Evolutionary conservation across 805 yeast genomes (phyloP).

Genomic region (Vanderwaltozyma tropicalis): DNA sequence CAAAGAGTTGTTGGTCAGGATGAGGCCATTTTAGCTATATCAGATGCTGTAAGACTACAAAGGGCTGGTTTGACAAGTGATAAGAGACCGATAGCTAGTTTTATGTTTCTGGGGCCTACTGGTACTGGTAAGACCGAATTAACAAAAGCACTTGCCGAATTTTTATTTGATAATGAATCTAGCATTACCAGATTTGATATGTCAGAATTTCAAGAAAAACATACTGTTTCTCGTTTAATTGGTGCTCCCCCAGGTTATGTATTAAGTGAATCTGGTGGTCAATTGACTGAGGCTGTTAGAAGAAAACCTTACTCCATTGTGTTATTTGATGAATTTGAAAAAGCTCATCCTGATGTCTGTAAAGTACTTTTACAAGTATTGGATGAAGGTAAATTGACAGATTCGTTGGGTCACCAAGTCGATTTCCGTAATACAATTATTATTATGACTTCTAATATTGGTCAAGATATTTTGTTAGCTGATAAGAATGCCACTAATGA

Average conservation of each 20-base stretch:
- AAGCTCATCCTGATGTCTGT: conserved; percentile 93
- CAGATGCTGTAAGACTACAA: conserved; percentile 92
- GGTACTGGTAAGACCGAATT: conserved; percentile 98
- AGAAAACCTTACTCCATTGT: conserved; percentile 91
- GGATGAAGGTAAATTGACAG: conserved; percentile 92
- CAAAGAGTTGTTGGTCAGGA: conserved; percentile 89
- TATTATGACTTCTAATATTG: conserved; percentile 94
- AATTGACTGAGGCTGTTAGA: conserved; percentile 90
- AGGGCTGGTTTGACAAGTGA: conserved; percentile 94
- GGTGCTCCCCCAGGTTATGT: conserved; percentile 99
- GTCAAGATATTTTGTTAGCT: conserved; percentile 74
- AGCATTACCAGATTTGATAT: conserved; percentile 89
- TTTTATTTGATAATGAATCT: conserved; percentile 78
- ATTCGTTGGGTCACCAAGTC: conserved; percentile 87
- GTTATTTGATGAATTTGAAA: conserved; percentile 90
- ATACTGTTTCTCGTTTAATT: conserved; percentile 77
- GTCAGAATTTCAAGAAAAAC: conserved; percentile 97
- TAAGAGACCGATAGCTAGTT: conserved; percentile 90
- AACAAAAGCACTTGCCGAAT: conserved; percentile 85
- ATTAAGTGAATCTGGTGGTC: conserved; percentile 89
- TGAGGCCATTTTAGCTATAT: conserved; percentile 79
- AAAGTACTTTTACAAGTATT: conserved; percentile 82
- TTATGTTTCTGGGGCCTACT: conserved; percentile 95
- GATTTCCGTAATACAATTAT: conserved; percentile 92
- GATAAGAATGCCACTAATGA: conserved; percentile 55